Evolutionary conservation across 768 basidiomycete species (phyloP).

Genomic region (Kwoniella dendrophila): DNA sequence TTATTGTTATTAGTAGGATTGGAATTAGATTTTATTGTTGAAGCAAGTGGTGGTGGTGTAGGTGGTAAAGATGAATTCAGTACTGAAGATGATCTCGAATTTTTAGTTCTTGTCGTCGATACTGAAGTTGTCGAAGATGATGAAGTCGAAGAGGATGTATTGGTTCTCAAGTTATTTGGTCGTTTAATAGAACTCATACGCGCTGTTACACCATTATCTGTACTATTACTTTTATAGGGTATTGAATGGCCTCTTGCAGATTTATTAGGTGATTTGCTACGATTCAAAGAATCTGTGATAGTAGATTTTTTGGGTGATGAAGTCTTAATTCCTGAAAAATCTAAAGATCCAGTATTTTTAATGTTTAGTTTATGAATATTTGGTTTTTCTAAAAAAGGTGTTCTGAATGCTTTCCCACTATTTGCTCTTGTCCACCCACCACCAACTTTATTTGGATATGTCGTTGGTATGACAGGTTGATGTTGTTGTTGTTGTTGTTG

Average conservation of each 20-base stretch:
- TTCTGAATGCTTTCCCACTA: conserved; percentile 16
- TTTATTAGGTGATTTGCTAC: too few relatives aligned
- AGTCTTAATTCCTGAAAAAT: not conserved
- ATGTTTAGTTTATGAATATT: not conserved
- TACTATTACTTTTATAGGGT: not conserved
- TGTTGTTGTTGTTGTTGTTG: not conserved
- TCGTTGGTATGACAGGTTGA: too few relatives aligned
- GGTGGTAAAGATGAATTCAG: conserved; percentile 8
- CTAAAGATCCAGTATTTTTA: too few relatives aligned
- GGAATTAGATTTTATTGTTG: too few relatives aligned
- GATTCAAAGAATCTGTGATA: not conserved
- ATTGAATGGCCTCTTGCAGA: too few relatives aligned
- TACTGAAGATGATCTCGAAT: not conserved
- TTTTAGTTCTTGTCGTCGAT: not conserved
- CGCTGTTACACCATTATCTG: too few relatives aligned
- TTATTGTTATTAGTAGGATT: too few relatives aligned
- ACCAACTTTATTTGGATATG: not conserved
- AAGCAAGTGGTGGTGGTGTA: too few relatives aligned
- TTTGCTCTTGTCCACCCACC: conserved; percentile 11
- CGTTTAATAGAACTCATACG: not conserved
- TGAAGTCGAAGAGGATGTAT: not conserved
- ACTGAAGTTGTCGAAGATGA: not conserved
- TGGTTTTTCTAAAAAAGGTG: conserved; percentile 5
- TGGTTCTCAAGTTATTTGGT: not conserved
- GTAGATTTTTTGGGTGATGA: conserved; percentile 1